A percentile compares a stretch with the other conserved stretches of the same genome.
Evolutionary conservation across 805 yeast genomes (phyloP).

Genomic region (Saturnispora hagleri): DNA sequence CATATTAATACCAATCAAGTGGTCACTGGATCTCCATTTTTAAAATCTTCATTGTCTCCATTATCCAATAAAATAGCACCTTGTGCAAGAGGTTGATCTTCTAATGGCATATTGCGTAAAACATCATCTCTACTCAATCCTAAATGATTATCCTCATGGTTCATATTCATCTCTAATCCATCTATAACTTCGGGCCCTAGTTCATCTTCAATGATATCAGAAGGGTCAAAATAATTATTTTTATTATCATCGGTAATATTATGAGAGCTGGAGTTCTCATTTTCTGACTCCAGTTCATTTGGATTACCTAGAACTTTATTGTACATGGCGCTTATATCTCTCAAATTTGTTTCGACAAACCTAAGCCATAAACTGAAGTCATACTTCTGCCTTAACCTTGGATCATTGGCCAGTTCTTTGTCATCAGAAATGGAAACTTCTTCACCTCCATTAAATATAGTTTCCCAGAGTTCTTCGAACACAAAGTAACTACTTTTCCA

Average conservation of each 20-base stretch:
- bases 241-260: constrained; percentile 7
- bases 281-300: constrained; percentile 18
- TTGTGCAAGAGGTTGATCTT: constrained; percentile 16
- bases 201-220: constrained; percentile 7
- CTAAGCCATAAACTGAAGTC: constrained; percentile 35
- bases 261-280: background rate
- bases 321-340: constrained; percentile 46
- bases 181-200: constrained; percentile 4
- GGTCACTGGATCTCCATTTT: constrained; percentile 13
- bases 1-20: background rate
- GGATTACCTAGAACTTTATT: constrained; percentile 48
- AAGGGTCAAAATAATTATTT: constrained; percentile 5
- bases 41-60: constrained; percentile 37
- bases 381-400: constrained; percentile 7
- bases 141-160: constrained; percentile 2
- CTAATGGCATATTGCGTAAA: constrained; percentile 12
- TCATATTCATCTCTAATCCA: background rate
- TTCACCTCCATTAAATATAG: constrained; percentile 17
- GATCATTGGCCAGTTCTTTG: constrained; percentile 5
- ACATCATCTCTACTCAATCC: constrained; percentile 11
- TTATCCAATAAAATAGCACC: constrained; percentile 28
- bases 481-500: constrained; percentile 25
- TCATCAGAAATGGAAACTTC: constrained; percentile 6
- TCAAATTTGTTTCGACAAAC: constrained; percentile 39
- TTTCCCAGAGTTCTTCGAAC: constrained; percentile 25